phyloP scores from a whole-genome alignment of 2,329 filamentous ascomycete species.

The Botryotinia calthae region DNA sequence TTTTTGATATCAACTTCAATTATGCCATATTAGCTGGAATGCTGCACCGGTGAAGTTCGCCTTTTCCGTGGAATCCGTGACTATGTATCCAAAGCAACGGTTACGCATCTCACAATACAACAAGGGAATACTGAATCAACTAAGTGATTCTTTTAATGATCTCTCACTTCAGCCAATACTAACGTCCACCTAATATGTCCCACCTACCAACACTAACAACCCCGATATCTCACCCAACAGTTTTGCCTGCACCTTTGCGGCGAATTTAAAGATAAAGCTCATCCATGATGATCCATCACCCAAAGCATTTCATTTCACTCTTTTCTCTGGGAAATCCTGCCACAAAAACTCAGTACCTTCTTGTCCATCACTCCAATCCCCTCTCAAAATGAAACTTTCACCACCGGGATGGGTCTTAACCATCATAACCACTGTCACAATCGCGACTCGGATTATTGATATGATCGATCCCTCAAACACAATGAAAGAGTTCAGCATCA shows the following conservation, averaged over 20 bases:
- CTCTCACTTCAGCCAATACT: neutral
- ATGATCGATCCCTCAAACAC: neutral
- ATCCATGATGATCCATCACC: neutral
- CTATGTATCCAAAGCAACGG: neutral
- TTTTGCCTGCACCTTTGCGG: neutral
- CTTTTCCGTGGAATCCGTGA: neutral
- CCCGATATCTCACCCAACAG: neutral
- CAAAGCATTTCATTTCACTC: neutral
- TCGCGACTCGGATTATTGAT: neutral
- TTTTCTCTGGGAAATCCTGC: neutral
- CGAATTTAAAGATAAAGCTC: neutral
- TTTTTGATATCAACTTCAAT: neutral
- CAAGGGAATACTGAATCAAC: neutral
- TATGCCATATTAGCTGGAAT: neutral
- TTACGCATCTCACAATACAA: neutral
- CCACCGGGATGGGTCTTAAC: neutral
- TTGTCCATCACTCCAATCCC: neutral
- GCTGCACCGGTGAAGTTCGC: neutral
- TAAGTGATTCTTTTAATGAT: neutral
- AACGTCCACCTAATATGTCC: neutral
- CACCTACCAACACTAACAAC: neutral
- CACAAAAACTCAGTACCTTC: neutral
- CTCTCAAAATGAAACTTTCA: neutral
- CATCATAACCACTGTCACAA: neutral
- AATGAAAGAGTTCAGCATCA: neutral